Evolutionary conservation across 306 rosid genomes (phyloP).

Genomic region (Lathyrus aphaca): DNA sequence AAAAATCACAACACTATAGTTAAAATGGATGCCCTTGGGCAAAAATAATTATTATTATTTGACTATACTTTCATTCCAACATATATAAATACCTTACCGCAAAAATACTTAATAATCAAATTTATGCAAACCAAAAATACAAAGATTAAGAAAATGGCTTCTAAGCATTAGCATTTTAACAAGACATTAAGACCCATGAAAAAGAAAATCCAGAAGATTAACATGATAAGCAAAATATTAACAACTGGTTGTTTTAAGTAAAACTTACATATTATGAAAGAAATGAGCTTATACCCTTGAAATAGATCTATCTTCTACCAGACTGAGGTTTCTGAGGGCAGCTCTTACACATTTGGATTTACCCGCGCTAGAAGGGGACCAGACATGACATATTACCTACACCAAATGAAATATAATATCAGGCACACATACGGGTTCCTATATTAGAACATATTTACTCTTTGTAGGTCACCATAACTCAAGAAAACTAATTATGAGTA

Average conservation of each 20-base stretch:
- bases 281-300: slow-evolving; percentile 61
- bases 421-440: slow-evolving; percentile 5
- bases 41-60: neutral
- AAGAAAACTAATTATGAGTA: slow-evolving; percentile 18
- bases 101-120: slow-evolving; percentile 22
- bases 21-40: slow-evolving; percentile 18
- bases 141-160: slow-evolving; percentile 12
- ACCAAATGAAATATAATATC: slow-evolving; percentile 33
- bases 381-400: slow-evolving; percentile 59
- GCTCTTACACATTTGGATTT: slow-evolving; percentile 48
- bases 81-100: slow-evolving; percentile 28
- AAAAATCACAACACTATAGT: slow-evolving; percentile 3
- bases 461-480: slow-evolving; percentile 9
- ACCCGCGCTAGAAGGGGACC: slow-evolving; percentile 46
- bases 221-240: slow-evolving; percentile 27
- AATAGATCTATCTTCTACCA: slow-evolving; percentile 56
- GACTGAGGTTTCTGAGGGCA: slow-evolving; percentile 59
- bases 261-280: slow-evolving; percentile 41
- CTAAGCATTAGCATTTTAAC: slow-evolving; percentile 38
- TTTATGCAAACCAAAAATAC: slow-evolving; percentile 7
- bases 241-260: slow-evolving; percentile 27
- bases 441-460: neutral
- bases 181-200: neutral
- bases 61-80: slow-evolving; percentile 8
- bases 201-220: slow-evolving; percentile 32